Evolutionary conservation across 441 rosid species (phyloP), one percentile per base, ranked within the genome.

Genomic region (Brassica hybrid): DNA sequence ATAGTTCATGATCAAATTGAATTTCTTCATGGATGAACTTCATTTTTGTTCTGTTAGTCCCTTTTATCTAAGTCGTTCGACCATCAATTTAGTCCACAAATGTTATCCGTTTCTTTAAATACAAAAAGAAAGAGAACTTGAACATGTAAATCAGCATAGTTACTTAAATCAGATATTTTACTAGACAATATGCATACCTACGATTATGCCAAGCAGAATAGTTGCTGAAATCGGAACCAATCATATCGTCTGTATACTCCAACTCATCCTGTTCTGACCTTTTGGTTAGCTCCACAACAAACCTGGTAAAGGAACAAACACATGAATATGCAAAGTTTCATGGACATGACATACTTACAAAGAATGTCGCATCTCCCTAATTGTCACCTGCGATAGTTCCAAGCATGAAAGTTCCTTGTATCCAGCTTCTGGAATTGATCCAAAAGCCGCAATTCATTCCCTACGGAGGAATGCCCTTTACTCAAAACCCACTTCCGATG

Each of bases 131-230:
- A 59, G 13, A 13, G 18, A 61, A 27, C 1, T 12, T 13, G 67
- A 65, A 65, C 65, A 36, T 7, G 60, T 56, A 23, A 64, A 57
- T 43, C 21, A 58, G 63, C n/a, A 36, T 17, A 71, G 8, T 59
- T 38, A 6, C 48, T 48, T 14, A 43, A 19, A 12, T 59, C 32
- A 72, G 50, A 56, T 25, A 45, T 21, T 2, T 4, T 5, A 71
- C 27, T n/a, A 59, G 9, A 65, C 25, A 30, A 43, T 61, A 67
- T 41, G 41, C 77, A 6, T 79, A 95, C 98, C 98, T 90, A 56
- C 95, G 94, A 83, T 91, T 88, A 78, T 95, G 99, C 99, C 98
- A 95, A 0, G 98, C 99, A 66, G 98, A 95, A 84, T 93, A 95
- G 85, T 90, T 93, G 83, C 97, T 93, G 79, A 95, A 83, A 84